phyloP scores from a whole-genome alignment of 768 basidiomycete species.

The Boletus coccyginus region DNA sequence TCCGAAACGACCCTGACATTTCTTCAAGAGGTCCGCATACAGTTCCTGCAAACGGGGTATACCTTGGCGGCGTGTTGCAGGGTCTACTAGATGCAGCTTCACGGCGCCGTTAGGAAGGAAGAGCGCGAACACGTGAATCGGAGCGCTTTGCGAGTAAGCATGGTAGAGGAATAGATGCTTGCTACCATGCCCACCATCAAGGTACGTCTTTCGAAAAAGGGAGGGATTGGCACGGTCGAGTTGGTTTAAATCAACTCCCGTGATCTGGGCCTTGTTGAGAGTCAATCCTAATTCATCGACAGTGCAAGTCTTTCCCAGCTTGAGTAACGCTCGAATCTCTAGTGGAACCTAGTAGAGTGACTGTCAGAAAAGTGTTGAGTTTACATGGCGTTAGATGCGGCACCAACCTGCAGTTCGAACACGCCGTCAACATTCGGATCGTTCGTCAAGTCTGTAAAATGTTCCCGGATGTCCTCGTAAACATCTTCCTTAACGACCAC shows the following conservation, averaged over 20 bases:
- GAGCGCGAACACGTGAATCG: constrained; percentile 84
- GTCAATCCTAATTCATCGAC: constrained; percentile 65
- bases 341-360: constrained; percentile 64
- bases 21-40: constrained; percentile 62
- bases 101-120: constrained; percentile 72
- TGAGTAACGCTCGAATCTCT: constrained; percentile 74
- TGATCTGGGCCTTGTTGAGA: constrained; percentile 76
- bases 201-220: constrained; percentile 64
- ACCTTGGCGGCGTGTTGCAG: constrained; percentile 80
- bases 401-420: constrained; percentile 82
- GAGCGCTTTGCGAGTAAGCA: constrained; percentile 65
- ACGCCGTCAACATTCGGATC: constrained; percentile 94
- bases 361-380: not conserved
- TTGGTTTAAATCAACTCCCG: constrained; percentile 81
- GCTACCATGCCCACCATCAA: constrained; percentile 63
- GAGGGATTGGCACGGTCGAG: constrained; percentile 62
- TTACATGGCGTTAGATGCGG: not conserved
- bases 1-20: constrained; percentile 43
- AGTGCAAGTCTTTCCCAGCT: constrained; percentile 79
- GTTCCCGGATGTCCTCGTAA: constrained; percentile 81
- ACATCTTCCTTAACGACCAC: constrained; percentile 79
- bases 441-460: constrained; percentile 90
- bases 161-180: constrained; percentile 92
- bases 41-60: constrained; percentile 73
- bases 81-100: constrained; percentile 87